Evolutionary conservation across 768 basidiomycete genomes (phyloP), one percentile per base, ranked within the genome.

Genomic region (Tricholoma flavovirens): DNA sequence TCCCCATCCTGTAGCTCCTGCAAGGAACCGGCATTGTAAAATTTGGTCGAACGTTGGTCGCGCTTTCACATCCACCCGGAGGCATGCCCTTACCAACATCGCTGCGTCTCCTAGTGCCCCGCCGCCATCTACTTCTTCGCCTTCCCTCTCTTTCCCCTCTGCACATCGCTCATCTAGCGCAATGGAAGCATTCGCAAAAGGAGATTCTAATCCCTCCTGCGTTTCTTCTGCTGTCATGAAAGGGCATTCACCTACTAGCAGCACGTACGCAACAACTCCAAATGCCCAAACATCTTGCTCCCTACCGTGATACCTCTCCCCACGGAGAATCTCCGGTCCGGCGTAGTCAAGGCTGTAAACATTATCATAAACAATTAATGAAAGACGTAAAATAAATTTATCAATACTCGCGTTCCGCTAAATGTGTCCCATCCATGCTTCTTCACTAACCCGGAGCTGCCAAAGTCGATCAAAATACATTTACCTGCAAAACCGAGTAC

Each of bases 251-350:
- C 93, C 92, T 19, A 88, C 82, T 15, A 98, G 80, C 59, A 99
- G 82, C 55, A 99, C 96, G 69, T 94, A 99, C 11, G 87, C 93
- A 19, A 99, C 93, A 21, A 98, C 94, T 12, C 96, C 96, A 58
- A 96, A 90, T 0, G 96, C 96, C 95, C 96, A 99, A 2, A 98
- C 90, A 63, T 99, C 96, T 71, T 98, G 95, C 67, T 96, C 93
- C 66, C 94, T 95, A 33, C 96, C 97, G 60, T 89, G 81, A 69
- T 99, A 99, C 50, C 90, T 83, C 67, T 97, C 93, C 3, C 96
- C 96, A 15, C 93, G 86, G 29, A 99, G 73, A 55, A 99, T 98
- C 70, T 99, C 96, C 36, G 96, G 97, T 8, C 90, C 92, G 14
- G 96, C 96, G 67, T 98, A 98, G 69, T 96, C 93, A 62, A 93